Conservation (phyloP, 495 filamentous ascomycete genomes). For the Zalerion maritima region DNA sequence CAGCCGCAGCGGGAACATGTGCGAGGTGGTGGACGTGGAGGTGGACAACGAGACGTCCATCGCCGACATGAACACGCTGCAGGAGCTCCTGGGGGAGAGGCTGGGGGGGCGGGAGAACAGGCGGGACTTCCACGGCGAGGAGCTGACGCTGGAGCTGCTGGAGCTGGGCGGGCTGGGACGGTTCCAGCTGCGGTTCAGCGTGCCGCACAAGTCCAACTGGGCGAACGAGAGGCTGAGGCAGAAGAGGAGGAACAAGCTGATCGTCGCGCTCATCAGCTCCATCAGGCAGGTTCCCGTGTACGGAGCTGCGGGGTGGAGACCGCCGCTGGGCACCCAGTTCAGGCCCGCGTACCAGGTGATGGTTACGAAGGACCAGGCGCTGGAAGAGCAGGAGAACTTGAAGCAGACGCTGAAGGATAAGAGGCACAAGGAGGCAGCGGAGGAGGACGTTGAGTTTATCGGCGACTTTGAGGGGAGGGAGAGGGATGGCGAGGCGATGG, state of each 20-base stretch:
- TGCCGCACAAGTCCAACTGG: conserved; percentile 49
- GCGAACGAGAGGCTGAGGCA: conserved; percentile 58
- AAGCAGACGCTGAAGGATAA: conserved; percentile 33
- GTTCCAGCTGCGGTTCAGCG: conserved; percentile 50
- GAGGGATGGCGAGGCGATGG: too few relatives aligned
- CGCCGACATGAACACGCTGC: conserved; percentile 52
- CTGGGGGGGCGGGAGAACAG: conserved; percentile 45
- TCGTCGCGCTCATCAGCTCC: conserved; percentile 62
- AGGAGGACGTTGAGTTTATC: too few relatives aligned
- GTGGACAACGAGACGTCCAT: conserved; percentile 57
- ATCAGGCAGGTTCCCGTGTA: conserved; percentile 57
- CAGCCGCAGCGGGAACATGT: conserved; percentile 56
- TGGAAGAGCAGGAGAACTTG: conserved; percentile 20
- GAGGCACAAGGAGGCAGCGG: conserved; percentile 11
- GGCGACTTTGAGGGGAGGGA: too few relatives aligned
- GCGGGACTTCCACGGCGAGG: conserved; percentile 54
- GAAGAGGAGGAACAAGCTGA: conserved; percentile 61
- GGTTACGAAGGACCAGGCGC: conserved; percentile 37
- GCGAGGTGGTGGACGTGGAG: conserved; percentile 49
- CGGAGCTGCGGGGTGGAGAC: conserved; percentile 42
- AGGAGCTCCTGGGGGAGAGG: conserved; percentile 50
- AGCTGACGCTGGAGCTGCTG: conserved; percentile 50
- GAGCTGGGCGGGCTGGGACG: conserved; percentile 59
- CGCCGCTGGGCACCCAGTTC: conserved; percentile 35
- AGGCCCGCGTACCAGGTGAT: conserved; percentile 46